Conservation (phyloP, 768 basidiomycete genomes). For the Hypsizygus marmoreus region DNA sequence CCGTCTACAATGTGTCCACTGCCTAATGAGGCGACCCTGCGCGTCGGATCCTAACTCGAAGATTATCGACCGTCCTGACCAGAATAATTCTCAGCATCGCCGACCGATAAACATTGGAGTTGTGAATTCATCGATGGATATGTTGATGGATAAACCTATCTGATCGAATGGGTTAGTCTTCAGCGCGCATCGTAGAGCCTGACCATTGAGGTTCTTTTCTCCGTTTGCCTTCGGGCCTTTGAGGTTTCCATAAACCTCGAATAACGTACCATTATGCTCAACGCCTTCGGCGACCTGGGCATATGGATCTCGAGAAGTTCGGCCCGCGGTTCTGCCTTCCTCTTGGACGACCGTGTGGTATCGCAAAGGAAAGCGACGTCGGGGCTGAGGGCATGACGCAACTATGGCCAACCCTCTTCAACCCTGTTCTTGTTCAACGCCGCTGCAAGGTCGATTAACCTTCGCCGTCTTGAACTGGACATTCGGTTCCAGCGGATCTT, state of each 20-base stretch:
- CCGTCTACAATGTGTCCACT: conserved; percentile 6
- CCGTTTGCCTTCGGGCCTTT: background rate
- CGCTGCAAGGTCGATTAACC: too few relatives aligned
- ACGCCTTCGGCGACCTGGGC: background rate
- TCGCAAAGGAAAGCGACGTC: background rate
- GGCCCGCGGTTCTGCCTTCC: background rate
- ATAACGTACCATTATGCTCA: background rate
- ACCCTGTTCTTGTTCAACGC: conserved; percentile 1
- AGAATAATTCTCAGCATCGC: background rate
- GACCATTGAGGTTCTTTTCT: background rate
- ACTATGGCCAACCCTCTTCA: background rate
- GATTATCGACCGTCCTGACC: too few relatives aligned
- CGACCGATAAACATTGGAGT: background rate
- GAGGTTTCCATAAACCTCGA: too few relatives aligned
- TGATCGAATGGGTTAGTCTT: background rate
- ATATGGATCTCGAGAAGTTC: background rate
- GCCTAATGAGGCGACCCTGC: conserved; percentile 5
- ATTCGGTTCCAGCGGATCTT: conserved; percentile 11
- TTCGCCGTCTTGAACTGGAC: too few relatives aligned
- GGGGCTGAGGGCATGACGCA: conserved; percentile 18
- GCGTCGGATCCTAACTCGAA: conserved; percentile 4
- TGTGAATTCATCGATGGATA: too few relatives aligned
- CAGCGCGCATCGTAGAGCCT: background rate
- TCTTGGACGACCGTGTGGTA: too few relatives aligned
- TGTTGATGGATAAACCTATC: conserved; percentile 1